Percentiles rank a stretch among this genome's conserved stretches.
Evolutionary conservation across 2,329 filamentous ascomycete species (phyloP).

Genomic region (Scedosporium dehoogii): DNA sequence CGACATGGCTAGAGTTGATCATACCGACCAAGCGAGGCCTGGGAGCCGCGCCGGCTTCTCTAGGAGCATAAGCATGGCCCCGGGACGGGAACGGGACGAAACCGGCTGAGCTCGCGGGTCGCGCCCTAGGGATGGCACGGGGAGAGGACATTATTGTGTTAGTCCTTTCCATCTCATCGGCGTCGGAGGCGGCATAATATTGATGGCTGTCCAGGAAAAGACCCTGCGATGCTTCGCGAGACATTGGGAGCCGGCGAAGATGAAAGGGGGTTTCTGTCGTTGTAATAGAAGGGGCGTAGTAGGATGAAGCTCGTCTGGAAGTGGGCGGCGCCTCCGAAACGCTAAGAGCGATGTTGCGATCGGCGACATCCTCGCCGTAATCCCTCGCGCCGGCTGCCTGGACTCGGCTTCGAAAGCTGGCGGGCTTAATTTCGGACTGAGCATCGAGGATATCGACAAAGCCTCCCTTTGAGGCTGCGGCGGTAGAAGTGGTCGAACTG

Average conservation of each 20-base stretch:
- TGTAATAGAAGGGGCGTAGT: background rate
- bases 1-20: background rate
- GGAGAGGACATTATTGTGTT: background rate
- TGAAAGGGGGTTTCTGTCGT: background rate
- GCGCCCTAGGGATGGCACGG: background rate
- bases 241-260: conserved; percentile 9
- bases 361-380: conserved; percentile 57
- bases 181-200: background rate
- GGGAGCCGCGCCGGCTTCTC: background rate
- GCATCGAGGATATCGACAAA: conserved; percentile 48
- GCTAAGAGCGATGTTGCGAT: conserved; percentile 43
- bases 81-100: background rate
- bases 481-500: conserved; percentile 1
- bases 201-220: background rate
- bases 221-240: background rate
- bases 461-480: conserved; percentile 2
- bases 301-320: background rate
- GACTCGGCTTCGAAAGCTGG: conserved; percentile 38
- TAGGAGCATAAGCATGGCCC: background rate
- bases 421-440: conserved; percentile 38
- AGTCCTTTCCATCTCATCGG: background rate
- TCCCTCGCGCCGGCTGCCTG: conserved; percentile 40
- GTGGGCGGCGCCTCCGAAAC: background rate
- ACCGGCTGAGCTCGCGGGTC: background rate
- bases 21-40: background rate